Base-by-base conservation (phyloP, 305 asterid genomes). In the Stenogyne calaminthoides region DNA sequence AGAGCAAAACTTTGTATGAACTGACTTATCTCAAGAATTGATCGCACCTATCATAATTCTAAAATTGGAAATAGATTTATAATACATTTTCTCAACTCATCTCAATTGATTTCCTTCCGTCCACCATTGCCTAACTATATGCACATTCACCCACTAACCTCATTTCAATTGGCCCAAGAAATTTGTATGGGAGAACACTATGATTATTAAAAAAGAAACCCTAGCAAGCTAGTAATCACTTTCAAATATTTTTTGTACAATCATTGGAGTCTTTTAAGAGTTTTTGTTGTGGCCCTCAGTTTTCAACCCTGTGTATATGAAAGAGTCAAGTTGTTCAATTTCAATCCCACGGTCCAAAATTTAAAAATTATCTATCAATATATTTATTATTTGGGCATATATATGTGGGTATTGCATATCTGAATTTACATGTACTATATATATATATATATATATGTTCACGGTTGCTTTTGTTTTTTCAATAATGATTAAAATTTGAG, bases 111-210 rank as follows among this genome's bases (percentile, higher is more conserved):
- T 29, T 18, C 1, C 11, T 49, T 67, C 19, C 11, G 8, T 2
- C 42, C 39, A 46, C 10, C 52, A 27, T 5, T 10, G 51, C 20
- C 74, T 55, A 56, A n/a, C 20, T 36, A 40, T 29, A 47, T 18
- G 54, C 64, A 62, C 55, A 22, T 9, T 42, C 56, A 52, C 62
- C 73, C 55, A 56, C 70, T 71, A 63, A 42, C 62, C 54, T 11
- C 58, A 42, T 8, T 58, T 63, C 25, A 12, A 25, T 61, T 60
- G 54, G 61, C 71, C 54, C 68, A 70, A 56, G 64, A 64, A 77
- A 71, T 64, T 18, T 71, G 52, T 64, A 19, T 71, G 42, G 73
- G 56, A 69, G 71, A 76, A 62, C 42, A 65, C 75, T 67, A 57
- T 42, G 54, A 52, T 59, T 16, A 18, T 29, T 16, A 54, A 51